Percentiles rank a stretch among this genome's conserved stretches.
Conservation (phyloP, 805 yeast species). For the Myxozyma udenii region DNA sequence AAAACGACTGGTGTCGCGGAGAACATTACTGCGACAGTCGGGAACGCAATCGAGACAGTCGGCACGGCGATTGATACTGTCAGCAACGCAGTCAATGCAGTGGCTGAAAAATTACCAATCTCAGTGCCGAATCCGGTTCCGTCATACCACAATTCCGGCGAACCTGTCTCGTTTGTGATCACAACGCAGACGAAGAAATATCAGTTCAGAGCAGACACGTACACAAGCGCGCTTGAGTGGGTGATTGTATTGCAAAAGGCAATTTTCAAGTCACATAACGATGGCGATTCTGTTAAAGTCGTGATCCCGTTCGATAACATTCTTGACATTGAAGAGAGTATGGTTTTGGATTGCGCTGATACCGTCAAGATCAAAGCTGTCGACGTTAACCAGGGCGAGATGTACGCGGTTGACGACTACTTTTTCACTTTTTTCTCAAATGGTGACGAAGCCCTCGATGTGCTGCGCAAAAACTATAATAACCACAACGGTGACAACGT, state of each 20-base stretch:
- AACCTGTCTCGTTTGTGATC: constrained; percentile 54
- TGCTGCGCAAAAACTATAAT: constrained; percentile 8
- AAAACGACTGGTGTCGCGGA: not conserved
- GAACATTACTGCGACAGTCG: not conserved
- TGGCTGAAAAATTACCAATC: no score
- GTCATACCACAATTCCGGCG: constrained; percentile 24
- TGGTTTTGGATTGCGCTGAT: constrained; percentile 54
- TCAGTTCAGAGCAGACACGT: constrained; percentile 71
- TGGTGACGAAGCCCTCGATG: constrained; percentile 43
- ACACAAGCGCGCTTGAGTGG: constrained; percentile 77
- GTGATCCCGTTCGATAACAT: constrained; percentile 73
- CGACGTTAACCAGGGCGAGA: constrained; percentile 46
- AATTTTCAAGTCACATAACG: constrained; percentile 69
- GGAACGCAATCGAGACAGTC: not conserved
- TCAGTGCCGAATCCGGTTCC: constrained; percentile 33
- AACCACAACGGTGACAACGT: not conserved
- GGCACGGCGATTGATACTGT: not conserved
- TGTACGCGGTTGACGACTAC: constrained; percentile 63
- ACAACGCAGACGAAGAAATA: constrained; percentile 48
- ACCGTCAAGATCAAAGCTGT: constrained; percentile 60
- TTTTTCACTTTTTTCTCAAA: constrained; percentile 63
- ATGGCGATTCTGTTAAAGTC: constrained; percentile 67
- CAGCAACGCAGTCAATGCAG: not conserved
- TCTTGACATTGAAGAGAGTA: constrained; percentile 55
- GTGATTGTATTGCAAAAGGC: constrained; percentile 67